phyloP scores from a whole-genome alignment of 257 asterid genomes.

The Catharanthus roseus region DNA sequence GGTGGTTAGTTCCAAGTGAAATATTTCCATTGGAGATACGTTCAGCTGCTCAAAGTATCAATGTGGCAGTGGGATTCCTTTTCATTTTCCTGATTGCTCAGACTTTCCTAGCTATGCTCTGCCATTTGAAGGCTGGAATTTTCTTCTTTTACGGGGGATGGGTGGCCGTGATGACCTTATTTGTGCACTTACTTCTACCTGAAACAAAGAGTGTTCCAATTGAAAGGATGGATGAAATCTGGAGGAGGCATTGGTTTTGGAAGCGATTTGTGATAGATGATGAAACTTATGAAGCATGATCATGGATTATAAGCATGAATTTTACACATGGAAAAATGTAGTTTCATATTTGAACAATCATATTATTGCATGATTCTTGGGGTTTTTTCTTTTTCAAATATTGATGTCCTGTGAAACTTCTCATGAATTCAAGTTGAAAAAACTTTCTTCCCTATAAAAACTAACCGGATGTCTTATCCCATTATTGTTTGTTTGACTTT shows the following conservation, averaged over 20 bases:
- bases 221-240: conserved; percentile 29
- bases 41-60: conserved; percentile 34
- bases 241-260: conserved; percentile 34
- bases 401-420: no score
- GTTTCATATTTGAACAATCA: no score
- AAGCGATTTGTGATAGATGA: no score
- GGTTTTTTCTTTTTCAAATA: no score
- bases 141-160: conserved; percentile 35
- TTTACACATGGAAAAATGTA: no score
- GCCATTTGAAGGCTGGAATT: conserved; percentile 18
- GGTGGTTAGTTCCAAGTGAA: conserved; percentile 30
- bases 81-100: conserved; percentile 22
- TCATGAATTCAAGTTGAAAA: no score
- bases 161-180: conserved; percentile 29
- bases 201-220: conserved; percentile 33
- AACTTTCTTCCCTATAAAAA: no score
- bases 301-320: no score
- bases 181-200: conserved; percentile 27
- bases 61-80: conserved; percentile 20
- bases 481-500: no score
- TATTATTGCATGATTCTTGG: no score
- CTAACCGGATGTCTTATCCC: no score
- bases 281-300: no score
- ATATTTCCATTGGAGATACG: conserved; percentile 31
- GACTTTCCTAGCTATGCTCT: conserved; percentile 23